Evolutionary conservation across 495 filamentous ascomycete species (phyloP), one percentile per base, ranked within the genome.

Genomic region (Bryoglossum gracile): DNA sequence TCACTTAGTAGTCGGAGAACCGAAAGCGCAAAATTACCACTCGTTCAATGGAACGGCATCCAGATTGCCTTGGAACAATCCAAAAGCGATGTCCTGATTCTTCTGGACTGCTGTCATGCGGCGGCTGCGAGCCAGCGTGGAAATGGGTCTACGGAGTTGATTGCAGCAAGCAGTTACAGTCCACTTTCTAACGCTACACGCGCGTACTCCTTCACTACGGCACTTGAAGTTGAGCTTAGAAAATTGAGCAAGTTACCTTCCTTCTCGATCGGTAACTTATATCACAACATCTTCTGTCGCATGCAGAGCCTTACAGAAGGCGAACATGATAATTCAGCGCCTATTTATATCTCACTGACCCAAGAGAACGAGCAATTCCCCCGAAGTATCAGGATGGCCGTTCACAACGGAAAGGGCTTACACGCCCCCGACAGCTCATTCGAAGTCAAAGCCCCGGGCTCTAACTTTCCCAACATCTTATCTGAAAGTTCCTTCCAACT

Each of bases 101-200:
- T 77, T 5, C 59, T 77, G 8, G 73, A 76, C 51, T 77, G 74
- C 44, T 76, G 74, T 39, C 69, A 69, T 14, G 73, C 73, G 8
- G 72, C 71, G 4, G 69, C 69, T 23, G 72, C 69, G 46, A 69
- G 68, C 23, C 68, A 68, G 17, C 71, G 72, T 46, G 70, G 72
- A 14, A 63, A 64, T 50, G 72, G 70, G 55, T 71, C 72, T 48
- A 75, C 70, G 4, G 72, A 75, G 55, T 71, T 70, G n/a, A 73
- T 75, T 35, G 71, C 70, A 2, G 72, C 72, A n/a, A 73, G 70
- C 10, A 71, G 67, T 28, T 75, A 69, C 69, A 69, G 73, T 46
- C 69, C 70, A 32, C 73, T 73, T 18, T 70, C 72, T 17, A 70
- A 70, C 3, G 66, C 70, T 50, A 69, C 69, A 3, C 70, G 72